Evolutionary conservation across 1,284 basidiomycete species (phyloP), one percentile per base, ranked within the genome.

Genomic region (Grifola frondosa): DNA sequence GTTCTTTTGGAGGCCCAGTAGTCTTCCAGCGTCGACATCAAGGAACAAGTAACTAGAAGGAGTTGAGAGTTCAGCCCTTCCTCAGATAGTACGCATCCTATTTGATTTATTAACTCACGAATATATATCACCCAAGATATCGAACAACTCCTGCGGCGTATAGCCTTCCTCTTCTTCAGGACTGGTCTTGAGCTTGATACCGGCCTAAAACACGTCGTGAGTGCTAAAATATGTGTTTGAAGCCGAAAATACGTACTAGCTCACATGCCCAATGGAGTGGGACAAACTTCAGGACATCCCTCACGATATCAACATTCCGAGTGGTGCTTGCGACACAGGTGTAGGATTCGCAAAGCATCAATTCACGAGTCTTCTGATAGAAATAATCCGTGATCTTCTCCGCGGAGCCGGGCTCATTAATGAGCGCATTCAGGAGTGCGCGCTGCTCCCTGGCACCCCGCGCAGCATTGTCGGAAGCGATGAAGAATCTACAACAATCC

Each of bases 231-330:
- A n/a, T n/a, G n/a, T n/a, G n/a, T n/a, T n/a, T n/a, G n/a, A 3
- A 22, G 11, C 2, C 11, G 21, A 16, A 7, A 12, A 11, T 2
- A 69, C 82, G 36, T 47, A 88, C 88, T 34, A 91, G 65, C 41
- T 88, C 80, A 20, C 70, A 70, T 3, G 84, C 78, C 83, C 86
- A 90, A 50, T 76, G 65, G 24, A 88, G 64, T 6, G 89, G 82
- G 1, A 84, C 73, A 24, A 71, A 60, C 58, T 78, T 84, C 49
- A 88, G 59, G 4, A 91, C 85, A 53, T 88, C 81, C 6, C 75
- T 71, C 20, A 86, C 81, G 45, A 93, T 64, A 58, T 93, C 86
- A 17, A 91, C 70, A 31, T 71, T 74, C 31, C 62, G 66, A 4
- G 67, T 69, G 23, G 74, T 71, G 17, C 71, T 67, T 12, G 74